Base-by-base conservation (phyloP, 345 rosid genomes). In the Murraya koenigii region DNA sequence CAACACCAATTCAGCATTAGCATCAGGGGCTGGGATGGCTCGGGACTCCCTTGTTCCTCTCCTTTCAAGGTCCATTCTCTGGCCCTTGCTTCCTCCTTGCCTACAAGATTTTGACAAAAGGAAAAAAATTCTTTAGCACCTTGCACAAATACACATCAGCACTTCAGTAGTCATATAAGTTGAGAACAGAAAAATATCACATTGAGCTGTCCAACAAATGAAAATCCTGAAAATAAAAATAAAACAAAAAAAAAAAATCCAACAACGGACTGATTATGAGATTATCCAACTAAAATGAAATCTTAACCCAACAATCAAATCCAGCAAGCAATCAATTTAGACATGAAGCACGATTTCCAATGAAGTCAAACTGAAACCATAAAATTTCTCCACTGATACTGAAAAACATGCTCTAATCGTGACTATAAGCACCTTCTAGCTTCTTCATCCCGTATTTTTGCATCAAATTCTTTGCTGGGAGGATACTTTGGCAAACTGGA, bases 401-500 rank as follows among this genome's bases (percentile, higher is more conserved):
- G 13, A 56, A 74, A 72, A 28, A 23, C 8, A 22, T 58, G 33
- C 10, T 6, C 32, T 39, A 36, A 62, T 70, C n/a, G 33, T 79
- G 59, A 79, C 3, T 41, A 82, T 74, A 60, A 14, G 75, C 67
- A 96, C 99, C 98, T 91, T 91, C 99, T 88, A 70, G 90, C 89
- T 81, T 94, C 99, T 76, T 94, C 98, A 74, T 95, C 98, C 60
- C 98, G 91, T 77, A 93, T 74, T 83, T 94, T 95, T n/a, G 97
- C 99, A 81, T 95, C 98, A 49, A 95, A 88, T 86, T 92, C 98
- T 89, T 93, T 92, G 93, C 97, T 93, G 38, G 99, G 97, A 80
- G 98, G 97, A 88, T 94, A 96, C 83, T 86, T 92, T 2, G 98
- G 99, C 89, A 96, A 90, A 81, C 93, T 94, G 74, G 94, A 92